Conservation (phyloP, 306 rosid genomes). For the Begonia loranthoides region DNA sequence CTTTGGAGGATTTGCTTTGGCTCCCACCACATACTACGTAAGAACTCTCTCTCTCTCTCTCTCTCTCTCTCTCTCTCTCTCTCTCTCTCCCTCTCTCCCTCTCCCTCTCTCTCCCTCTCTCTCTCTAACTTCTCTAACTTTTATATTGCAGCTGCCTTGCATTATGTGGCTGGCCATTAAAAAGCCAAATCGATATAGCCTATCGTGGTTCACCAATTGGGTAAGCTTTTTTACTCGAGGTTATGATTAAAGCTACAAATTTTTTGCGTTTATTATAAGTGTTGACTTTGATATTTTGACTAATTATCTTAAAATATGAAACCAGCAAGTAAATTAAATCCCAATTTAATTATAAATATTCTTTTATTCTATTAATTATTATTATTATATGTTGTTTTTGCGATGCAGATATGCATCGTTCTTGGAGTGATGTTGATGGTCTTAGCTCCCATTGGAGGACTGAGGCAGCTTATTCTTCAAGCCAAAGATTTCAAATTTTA, state of each 20-base stretch:
- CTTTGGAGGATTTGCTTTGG: constrained; percentile 36
- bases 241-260: too few species aligned
- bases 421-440: constrained; percentile 12
- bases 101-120: too few species aligned
- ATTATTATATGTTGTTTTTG: neutral
- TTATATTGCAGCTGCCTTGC: constrained; percentile 29
- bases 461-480: constrained; percentile 11
- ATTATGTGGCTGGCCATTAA: constrained; percentile 25
- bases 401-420: constrained; percentile 13
- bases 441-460: constrained; percentile 17
- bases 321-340: neutral
- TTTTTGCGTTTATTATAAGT: neutral
- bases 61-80: too few species aligned
- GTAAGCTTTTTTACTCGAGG: neutral
- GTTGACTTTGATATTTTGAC: neutral
- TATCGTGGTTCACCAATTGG: constrained; percentile 29
- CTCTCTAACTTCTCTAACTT: neutral
- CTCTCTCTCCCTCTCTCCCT: too few species aligned
- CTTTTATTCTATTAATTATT: neutral
- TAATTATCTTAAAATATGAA: neutral
- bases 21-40: constrained; percentile 28
- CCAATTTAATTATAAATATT: too few species aligned
- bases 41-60: neutral
- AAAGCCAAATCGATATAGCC: constrained; percentile 20
- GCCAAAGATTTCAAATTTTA: constrained; percentile 9